Base-by-base conservation (phyloP, 2,329 filamentous ascomycete species). In the Rutstroemia sp. region DNA sequence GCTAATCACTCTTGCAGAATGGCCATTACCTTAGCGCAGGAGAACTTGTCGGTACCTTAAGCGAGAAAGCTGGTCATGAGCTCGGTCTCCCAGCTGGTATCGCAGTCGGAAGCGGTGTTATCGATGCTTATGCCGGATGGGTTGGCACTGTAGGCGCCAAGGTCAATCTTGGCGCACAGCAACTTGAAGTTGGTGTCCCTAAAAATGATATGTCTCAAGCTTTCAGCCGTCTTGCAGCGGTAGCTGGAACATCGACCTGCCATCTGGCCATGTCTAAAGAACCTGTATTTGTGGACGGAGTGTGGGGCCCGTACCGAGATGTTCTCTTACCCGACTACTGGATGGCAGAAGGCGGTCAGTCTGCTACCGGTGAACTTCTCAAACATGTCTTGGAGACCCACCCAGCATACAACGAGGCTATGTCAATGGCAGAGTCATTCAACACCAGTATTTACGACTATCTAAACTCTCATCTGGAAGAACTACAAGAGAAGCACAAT, bases 61-160 rank as follows among this genome's bases (percentile, higher is more conserved):
- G 87, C 67, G 87, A 92, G 61, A 88, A 88, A 67, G 92, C 94
- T 5, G 90, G 88, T 16, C 74, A 78, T 49, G 88, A 96, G 62
- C 83, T 99, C 59, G 92, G 94, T 7, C 80, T 99, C 3, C 87
- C 87, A 5, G 79, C 87, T 19, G 92, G 92, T 41, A 94, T 96
- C 64, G 90, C 94, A 18, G 88, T 99, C 55, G 94, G 94, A 54
- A 95, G 90, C 68, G 92, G 92, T 71, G 94, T 99, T 62, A 99
- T 99, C 68, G 94, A 99, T 71, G 94, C 94, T 18, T 99, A 99
- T 68, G 94, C 94, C 58, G 94, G 94, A 62, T 99, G 94, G 94
- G 94, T 99, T 64, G 94, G 94, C 59, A 97, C 94, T 1, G 94
- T 99, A n/a, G 94, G 94, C 58, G 92, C 94, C 59, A 96, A 96